Conservation (phyloP, 345 rosid genomes). For the Carallia pectinifolia region DNA sequence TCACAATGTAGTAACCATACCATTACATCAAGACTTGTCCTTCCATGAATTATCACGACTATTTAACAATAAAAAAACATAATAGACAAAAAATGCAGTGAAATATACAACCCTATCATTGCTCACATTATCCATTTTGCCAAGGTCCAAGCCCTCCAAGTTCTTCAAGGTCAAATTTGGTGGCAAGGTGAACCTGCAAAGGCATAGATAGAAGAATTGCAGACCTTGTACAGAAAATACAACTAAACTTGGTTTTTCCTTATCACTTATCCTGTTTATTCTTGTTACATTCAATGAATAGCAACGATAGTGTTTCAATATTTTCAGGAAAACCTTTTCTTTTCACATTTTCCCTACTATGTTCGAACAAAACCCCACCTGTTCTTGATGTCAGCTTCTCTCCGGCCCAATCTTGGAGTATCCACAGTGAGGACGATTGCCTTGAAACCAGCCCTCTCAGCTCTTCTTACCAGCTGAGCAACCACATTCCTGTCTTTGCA, state of each 20-base stretch:
- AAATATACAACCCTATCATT: neutral
- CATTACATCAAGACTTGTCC: too few relatives aligned
- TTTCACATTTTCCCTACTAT: neutral
- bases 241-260: neutral
- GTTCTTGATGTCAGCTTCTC: slow-evolving; percentile 96
- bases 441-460: slow-evolving; percentile 91
- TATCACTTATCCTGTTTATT: too few relatives aligned
- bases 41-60: slow-evolving; percentile 2
- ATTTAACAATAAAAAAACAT: neutral
- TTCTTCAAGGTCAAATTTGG: slow-evolving; percentile 72
- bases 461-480: slow-evolving; percentile 79
- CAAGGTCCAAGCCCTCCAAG: slow-evolving; percentile 83
- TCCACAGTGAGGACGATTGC: slow-evolving; percentile 96
- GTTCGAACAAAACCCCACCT: slow-evolving; percentile 36
- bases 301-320: too few relatives aligned
- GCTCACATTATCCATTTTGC: slow-evolving; percentile 70
- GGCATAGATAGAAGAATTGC: slow-evolving; percentile 1
- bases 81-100: neutral
- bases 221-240: slow-evolving; percentile 5
- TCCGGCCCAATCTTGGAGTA: slow-evolving; percentile 90
- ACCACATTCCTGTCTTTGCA: slow-evolving; percentile 78
- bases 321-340: neutral
- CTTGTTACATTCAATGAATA: too few relatives aligned
- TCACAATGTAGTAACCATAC: too few relatives aligned
- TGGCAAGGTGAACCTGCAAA: slow-evolving; percentile 68